These are phyloP conservation scores for Manihot esculenta DNA, from an alignment of 441 rosid species.

Conservation along the genomic window DNA sequence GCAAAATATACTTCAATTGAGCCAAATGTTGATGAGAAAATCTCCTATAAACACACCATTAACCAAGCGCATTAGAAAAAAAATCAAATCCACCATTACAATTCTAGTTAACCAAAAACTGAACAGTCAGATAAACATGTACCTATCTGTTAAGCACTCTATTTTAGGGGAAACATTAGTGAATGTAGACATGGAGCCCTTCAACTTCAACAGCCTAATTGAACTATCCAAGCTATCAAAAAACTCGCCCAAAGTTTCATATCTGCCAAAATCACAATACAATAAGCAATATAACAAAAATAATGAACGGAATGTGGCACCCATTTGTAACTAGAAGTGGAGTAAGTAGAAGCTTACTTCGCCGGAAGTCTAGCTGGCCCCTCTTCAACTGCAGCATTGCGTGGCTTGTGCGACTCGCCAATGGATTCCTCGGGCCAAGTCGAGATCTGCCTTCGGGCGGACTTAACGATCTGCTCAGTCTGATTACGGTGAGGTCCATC, in stretches of 20 bases:
- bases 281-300: conserved; percentile 4
- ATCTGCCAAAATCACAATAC: conserved; percentile 31
- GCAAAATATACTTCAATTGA: conserved; percentile 66
- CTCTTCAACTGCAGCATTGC: background rate
- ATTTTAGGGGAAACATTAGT: conserved; percentile 51
- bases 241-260: conserved; percentile 58
- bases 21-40: conserved; percentile 69
- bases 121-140: background rate
- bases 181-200: conserved; percentile 54
- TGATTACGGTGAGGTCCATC: conserved; percentile 18
- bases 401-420: conserved; percentile 9
- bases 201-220: conserved; percentile 45
- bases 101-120: too few relatives aligned
- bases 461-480: conserved; percentile 24
- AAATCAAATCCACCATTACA: background rate
- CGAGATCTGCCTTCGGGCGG: conserved; percentile 53
- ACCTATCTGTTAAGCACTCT: conserved; percentile 75
- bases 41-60: conserved; percentile 50
- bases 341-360: conserved; percentile 39
- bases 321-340: background rate
- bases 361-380: conserved; percentile 41
- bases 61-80: background rate
- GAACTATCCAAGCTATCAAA: conserved; percentile 69
- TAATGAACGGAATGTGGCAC: conserved; percentile 1
- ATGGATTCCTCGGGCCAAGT: conserved; percentile 30